Evolutionary conservation across 1,284 basidiomycete species (phyloP), one percentile per base, ranked within the genome.

Genomic region (Sporisorium graminicola): DNA sequence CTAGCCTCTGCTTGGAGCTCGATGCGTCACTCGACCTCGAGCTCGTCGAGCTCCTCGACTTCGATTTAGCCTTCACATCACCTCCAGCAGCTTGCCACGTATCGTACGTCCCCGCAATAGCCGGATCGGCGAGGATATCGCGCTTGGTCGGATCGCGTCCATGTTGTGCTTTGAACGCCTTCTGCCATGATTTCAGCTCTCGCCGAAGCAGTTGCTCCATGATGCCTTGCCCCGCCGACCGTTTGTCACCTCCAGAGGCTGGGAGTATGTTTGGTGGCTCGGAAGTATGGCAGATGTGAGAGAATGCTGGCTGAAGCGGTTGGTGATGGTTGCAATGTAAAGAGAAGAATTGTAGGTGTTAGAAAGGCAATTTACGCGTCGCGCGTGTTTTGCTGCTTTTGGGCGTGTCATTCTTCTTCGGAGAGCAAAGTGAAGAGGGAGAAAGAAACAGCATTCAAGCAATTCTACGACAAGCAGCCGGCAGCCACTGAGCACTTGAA

Each of bases 101-200:
- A 31, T 82, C 78, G 58, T 82, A 82, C 29, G 65, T 71, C 13
- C 71, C 74, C 0, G 80, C 75, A 26, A 82, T 80, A 13, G 46
- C 60, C 8, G 73, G 58, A n/a, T 79, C 65, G 22, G 78, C 71
- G 2, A 71, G 60, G 44, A 82, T 82, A 59, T 82, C 81, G 20
- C 74, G 66, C 57, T 78, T 77, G 37, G 73, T 72, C 4, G 81
- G 80, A 27, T 81, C 80, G 43, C 81, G 69, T 12, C 81, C 74
- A 44, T 82, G 68, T 40, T 79, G 29, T 6, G 67, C 59, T 9
- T 69, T 62, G 58, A 80, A 80, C 0, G 52, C 47, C 26, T 60
- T 60, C 40, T 78, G 78, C 71, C 75, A 80, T 16, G 49, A 47
- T 54, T 78, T 80, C 31, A 80, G 71, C 69, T 80, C 71, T 27